Percentiles rank a stretch among this genome's conserved stretches.
Evolutionary conservation across 2,329 filamentous ascomycete species (phyloP).

Genomic region (Colletotrichum falcatum): DNA sequence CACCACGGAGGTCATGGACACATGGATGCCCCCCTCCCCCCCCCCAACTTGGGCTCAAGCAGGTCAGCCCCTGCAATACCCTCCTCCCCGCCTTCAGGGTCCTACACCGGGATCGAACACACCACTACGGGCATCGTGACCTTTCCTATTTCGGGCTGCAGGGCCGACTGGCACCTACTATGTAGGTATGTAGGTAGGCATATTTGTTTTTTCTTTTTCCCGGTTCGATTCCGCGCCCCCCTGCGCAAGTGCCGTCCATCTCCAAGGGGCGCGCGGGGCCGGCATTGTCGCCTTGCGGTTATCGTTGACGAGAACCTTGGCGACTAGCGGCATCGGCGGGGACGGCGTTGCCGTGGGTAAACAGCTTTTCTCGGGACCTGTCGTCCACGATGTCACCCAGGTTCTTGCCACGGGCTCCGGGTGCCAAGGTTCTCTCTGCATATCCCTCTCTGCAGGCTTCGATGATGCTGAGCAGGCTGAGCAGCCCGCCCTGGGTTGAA

Average conservation of each 20-base stretch:
- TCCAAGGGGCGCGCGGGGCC: constrained; percentile 89
- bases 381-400: constrained; percentile 93
- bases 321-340: constrained; percentile 79
- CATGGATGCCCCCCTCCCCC: too few species aligned
- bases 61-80: constrained; percentile 22
- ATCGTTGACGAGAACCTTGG: constrained; percentile 82
- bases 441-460: constrained; percentile 88
- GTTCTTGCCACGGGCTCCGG: constrained; percentile 84
- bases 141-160: constrained; percentile 81
- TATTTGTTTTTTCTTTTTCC: constrained; percentile 82
- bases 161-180: constrained; percentile 58
- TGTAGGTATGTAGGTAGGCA: too few species aligned
- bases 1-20: too few species aligned
- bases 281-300: too few species aligned
- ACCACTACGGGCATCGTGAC: constrained; percentile 88
- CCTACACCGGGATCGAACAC: constrained; percentile 51
- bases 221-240: constrained; percentile 86
- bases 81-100: constrained; percentile 34
- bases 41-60: too few species aligned
- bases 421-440: constrained; percentile 86
- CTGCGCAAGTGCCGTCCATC: constrained; percentile 94
- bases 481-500: constrained; percentile 85
- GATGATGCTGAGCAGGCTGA: constrained; percentile 76
- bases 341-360: constrained; percentile 82
- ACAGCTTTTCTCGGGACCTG: constrained; percentile 94